A percentile compares a stretch with the other conserved stretches of the same genome.
Evolutionary conservation across 805 yeast species (phyloP).

Genomic region (Zygotorulaspora florentina): DNA sequence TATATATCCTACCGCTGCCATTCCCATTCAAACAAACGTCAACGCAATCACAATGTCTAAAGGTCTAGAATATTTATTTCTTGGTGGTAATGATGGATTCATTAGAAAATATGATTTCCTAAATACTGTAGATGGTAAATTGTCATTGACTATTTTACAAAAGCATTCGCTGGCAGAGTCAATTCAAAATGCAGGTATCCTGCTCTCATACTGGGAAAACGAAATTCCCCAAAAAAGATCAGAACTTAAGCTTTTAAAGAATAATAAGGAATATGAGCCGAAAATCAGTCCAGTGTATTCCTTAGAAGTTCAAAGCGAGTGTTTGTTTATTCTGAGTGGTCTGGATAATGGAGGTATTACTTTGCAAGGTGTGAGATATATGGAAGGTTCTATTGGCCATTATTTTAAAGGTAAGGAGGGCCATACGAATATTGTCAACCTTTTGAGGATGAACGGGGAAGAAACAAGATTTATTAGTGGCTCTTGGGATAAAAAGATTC

Average conservation of each 20-base stretch:
- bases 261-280: constrained; percentile 45
- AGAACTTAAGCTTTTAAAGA: constrained; percentile 33
- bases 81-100: constrained; percentile 96
- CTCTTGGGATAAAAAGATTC: constrained; percentile 80
- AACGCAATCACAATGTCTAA: constrained; percentile 72
- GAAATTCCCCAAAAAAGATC: constrained; percentile 71
- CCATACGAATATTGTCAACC: constrained; percentile 75
- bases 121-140: constrained; percentile 79
- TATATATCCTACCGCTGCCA: constrained; percentile 80
- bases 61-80: constrained; percentile 81
- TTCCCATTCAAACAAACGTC: constrained; percentile 74
- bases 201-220: constrained; percentile 90
- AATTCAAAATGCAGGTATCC: constrained; percentile 76
- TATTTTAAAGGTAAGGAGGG: constrained; percentile 50
- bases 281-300: constrained; percentile 81
- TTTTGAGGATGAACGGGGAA: constrained; percentile 53
- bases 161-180: constrained; percentile 85
- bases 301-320: constrained; percentile 75
- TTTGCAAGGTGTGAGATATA: constrained; percentile 73
- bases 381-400: constrained; percentile 77
- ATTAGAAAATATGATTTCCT: constrained; percentile 85
- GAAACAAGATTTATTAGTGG: constrained; percentile 74
- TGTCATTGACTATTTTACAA: constrained; percentile 86
- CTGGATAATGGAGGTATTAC: constrained; percentile 80
- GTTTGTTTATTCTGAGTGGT: constrained; percentile 82